Evolutionary conservation across 2,329 filamentous ascomycete genomes (phyloP).

Genomic region (Hypoxylon rubiginosum): DNA sequence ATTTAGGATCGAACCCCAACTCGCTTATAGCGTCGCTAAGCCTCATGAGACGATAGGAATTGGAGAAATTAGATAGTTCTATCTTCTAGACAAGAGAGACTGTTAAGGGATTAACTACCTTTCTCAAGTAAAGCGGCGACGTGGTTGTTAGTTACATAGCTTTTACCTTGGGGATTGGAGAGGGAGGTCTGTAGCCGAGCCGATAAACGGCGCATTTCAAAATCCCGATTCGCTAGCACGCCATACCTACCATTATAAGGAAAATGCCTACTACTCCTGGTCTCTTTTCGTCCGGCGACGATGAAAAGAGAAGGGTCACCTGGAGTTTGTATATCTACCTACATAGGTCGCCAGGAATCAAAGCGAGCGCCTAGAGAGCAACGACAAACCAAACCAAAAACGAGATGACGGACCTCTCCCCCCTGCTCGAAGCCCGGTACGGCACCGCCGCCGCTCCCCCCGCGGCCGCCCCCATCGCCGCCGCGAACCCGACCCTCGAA

Average conservation of each 20-base stretch:
- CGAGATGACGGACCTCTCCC: conserved; percentile 41
- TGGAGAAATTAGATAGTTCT: no score
- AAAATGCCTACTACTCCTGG: neutral
- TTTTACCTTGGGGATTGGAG: neutral
- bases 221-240: conserved; percentile 31
- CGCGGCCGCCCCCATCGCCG: neutral
- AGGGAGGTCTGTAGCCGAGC: conserved; percentile 17
- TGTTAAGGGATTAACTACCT: no score
- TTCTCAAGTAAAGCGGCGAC: no score
- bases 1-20: no score
- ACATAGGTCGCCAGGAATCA: neutral
- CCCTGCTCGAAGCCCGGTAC: conserved; percentile 42
- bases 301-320: neutral
- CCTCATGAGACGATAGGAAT: no score
- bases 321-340: neutral
- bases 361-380: neutral
- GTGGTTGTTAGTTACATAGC: neutral
- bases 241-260: conserved; percentile 4
- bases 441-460: conserved; percentile 17
- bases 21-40: no score
- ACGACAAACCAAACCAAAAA: neutral
- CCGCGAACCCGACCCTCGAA: conserved; percentile 42
- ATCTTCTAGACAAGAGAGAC: no score
- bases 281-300: neutral
- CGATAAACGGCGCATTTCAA: conserved; percentile 23